Evolutionary conservation across 139 green algal species (phyloP).

Genomic region (Coelastrella sp.): DNA sequence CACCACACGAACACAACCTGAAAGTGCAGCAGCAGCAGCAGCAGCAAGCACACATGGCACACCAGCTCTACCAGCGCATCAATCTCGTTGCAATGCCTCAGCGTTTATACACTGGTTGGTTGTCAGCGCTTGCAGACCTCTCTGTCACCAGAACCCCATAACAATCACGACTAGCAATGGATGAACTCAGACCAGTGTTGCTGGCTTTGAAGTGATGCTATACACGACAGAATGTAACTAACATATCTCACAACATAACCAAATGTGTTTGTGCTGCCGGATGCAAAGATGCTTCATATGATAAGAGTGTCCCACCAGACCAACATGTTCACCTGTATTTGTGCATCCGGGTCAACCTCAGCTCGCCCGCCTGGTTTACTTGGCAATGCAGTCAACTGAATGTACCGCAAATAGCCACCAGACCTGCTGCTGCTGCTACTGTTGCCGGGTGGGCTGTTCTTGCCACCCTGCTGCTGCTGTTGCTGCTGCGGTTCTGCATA

Average conservation of each 20-base stretch:
- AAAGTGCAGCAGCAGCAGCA: neutral
- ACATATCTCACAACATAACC: too few relatives aligned
- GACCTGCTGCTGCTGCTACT: neutral
- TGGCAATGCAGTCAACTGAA: slow-evolving; percentile 73
- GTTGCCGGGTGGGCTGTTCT: neutral
- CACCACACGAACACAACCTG: slow-evolving; percentile 38
- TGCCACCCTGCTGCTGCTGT: neutral
- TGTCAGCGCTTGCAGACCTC: neutral
- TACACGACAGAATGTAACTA: too few relatives aligned
- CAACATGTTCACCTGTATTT: slow-evolving; percentile 52
- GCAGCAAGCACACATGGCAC: neutral
- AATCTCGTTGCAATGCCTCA: too few relatives aligned
- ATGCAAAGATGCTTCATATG: too few relatives aligned
- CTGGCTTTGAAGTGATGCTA: too few relatives aligned
- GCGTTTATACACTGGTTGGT: too few relatives aligned
- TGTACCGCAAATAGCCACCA: slow-evolving; percentile 69
- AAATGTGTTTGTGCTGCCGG: too few relatives aligned
- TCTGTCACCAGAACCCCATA: too few relatives aligned
- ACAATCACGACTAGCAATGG: too few relatives aligned
- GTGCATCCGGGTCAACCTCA: slow-evolving; percentile 50
- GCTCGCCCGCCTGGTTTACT: slow-evolving; percentile 19
- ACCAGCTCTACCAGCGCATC: too few relatives aligned
- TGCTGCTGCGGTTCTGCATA: slow-evolving; percentile 11
- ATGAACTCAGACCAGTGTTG: too few relatives aligned
- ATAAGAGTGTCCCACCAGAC: too few relatives aligned